Base-by-base conservation (phyloP, 2,329 filamentous ascomycete species). In the Ceratocystis papillata region DNA sequence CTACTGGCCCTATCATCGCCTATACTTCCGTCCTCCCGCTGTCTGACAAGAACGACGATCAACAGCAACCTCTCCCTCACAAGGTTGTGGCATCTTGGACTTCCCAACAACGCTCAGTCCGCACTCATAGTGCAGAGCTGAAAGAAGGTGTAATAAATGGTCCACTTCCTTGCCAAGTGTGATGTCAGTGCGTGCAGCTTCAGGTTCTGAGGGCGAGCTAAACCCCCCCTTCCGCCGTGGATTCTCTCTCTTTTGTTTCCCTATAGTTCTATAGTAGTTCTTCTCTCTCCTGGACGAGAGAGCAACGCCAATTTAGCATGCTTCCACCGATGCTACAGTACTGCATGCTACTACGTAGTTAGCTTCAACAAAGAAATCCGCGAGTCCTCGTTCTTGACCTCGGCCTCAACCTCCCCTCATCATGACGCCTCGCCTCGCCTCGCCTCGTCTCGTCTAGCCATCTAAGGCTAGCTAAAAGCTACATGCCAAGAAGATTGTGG, bases 1-100 rank as follows among this genome's bases (percentile, higher is more conserved):
- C 30, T 59, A n/a, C 28, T 59, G 10, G 37, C 17, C 55, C 55
- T 8, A 33, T 37, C 28, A 33, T 33, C 17, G 55, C 30, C 17
- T 59, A 17, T 12, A 37, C n/a, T 33, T 33, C 30, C 55, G 25
- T 59, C 55, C 25, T 59, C 55, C 55, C 55, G 55, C 28, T 59
- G 55, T 59, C 55, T 59, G 55, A 59, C 55, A 59, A 59, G 55
- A 59, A 59, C 55, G 55, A 1, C 55, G 55, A 59, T 59, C 55
- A 59, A 6, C 25, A 6, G 22, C 28, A 17, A 17, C 28, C 3
- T 33, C n/a, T 37, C 53, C 28, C 22, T 59, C 30, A 15, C 25
- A n/a, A 15, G 17, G 4, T 59, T 22, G 15, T 59, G 55, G 25
- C 25, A 59, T 59, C 55, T 59, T 17, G 25, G 25, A 59, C 30